Conservation (phyloP, 495 filamentous ascomycete species). For the Neurospora tetrasperma region DNA sequence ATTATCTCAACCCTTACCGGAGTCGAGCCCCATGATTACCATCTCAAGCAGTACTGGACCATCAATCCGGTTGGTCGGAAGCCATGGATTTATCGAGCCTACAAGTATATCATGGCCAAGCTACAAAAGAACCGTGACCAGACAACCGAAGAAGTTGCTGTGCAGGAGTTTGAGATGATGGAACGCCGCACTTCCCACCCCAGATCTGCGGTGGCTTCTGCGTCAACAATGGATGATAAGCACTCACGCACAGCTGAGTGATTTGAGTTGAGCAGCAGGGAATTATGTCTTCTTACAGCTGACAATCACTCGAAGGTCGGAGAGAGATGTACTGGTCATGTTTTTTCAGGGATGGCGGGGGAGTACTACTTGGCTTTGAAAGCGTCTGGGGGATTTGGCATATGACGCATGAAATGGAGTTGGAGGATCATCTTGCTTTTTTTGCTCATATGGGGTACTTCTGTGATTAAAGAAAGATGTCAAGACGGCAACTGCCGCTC, state of each 20-base stretch:
- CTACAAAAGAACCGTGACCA: neutral
- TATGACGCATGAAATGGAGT: neutral
- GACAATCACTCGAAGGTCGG: neutral
- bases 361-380: neutral
- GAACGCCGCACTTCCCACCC: neutral
- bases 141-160: neutral
- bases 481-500: neutral
- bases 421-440: neutral
- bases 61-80: constrained; percentile 37
- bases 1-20: constrained; percentile 39
- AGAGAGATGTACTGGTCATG: neutral
- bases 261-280: neutral
- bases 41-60: constrained; percentile 67
- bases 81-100: constrained; percentile 24
- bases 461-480: neutral
- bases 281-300: neutral
- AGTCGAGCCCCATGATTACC: constrained; percentile 59
- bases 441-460: neutral
- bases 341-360: neutral
- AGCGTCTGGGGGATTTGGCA: neutral
- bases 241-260: neutral
- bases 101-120: neutral
- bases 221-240: neutral
- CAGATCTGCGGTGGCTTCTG: neutral
- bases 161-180: neutral